phyloP scores from a whole-genome alignment of 306 rosid genomes.

The Pachyrhizus erosus region DNA sequence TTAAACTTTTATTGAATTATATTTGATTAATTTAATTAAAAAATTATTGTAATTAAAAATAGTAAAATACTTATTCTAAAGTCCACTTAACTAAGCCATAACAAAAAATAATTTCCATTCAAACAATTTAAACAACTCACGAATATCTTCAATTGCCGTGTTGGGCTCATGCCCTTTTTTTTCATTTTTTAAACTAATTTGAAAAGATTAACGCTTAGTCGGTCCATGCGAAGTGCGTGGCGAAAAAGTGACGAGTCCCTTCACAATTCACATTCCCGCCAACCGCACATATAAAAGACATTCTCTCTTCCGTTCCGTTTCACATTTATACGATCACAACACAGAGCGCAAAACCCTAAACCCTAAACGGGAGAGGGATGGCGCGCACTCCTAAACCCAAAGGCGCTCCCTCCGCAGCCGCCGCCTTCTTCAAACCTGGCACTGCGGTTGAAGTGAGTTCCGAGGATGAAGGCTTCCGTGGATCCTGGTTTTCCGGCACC shows the following conservation, averaged over 20 bases:
- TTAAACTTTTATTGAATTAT: too few species aligned
- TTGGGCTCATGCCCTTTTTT: too few species aligned
- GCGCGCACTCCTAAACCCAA: constrained; percentile 10
- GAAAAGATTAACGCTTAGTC: background rate
- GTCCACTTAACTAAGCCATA: too few species aligned
- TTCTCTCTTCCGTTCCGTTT: background rate
- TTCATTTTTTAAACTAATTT: too few species aligned
- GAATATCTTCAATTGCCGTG: too few species aligned
- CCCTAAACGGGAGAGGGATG: background rate
- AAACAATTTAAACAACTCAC: too few species aligned
- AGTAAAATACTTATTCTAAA: too few species aligned
- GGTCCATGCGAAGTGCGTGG: background rate
- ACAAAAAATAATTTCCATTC: too few species aligned
- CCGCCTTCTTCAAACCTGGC: constrained; percentile 42
- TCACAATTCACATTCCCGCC: constrained; percentile 28
- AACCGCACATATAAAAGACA: background rate
- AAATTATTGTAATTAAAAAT: too few species aligned
- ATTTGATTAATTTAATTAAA: too few species aligned
- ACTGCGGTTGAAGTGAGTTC: constrained; percentile 55
- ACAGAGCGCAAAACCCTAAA: background rate
- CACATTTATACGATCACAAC: background rate
- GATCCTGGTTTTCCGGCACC: constrained; percentile 59
- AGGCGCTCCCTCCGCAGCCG: background rate
- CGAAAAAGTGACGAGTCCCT: background rate
- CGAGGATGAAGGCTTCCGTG: constrained; percentile 65